Evolutionary conservation across 495 filamentous ascomycete species (phyloP).

Genomic region (Polyplosphaeria fusca): DNA sequence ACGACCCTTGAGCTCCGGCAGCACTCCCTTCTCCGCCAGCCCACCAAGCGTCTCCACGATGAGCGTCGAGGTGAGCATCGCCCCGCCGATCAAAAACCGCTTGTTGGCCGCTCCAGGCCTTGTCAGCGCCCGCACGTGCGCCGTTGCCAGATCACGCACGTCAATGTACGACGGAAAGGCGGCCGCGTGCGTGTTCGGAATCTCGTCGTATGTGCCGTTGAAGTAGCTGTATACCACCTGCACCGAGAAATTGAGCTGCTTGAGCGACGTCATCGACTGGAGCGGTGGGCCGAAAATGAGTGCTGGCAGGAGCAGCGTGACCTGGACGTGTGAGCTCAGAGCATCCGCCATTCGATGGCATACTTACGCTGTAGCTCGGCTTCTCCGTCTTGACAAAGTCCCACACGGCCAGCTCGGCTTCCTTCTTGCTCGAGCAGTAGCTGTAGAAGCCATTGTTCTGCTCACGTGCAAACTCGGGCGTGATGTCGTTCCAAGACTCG

Average conservation of each 20-base stretch:
- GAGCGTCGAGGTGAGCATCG: slow-evolving; percentile 27
- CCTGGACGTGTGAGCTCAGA: too few relatives aligned
- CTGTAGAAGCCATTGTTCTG: slow-evolving; percentile 33
- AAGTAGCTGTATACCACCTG: slow-evolving; percentile 39
- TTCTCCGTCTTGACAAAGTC: slow-evolving; percentile 36
- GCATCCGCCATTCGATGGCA: too few relatives aligned
- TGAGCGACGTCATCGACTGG: slow-evolving; percentile 29
- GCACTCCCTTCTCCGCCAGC: slow-evolving; percentile 10
- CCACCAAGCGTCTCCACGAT: slow-evolving; percentile 36
- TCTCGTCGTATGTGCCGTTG: slow-evolving; percentile 36
- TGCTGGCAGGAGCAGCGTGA: slow-evolving; percentile 33
- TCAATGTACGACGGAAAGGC: slow-evolving; percentile 40
- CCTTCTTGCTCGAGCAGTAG: slow-evolving; percentile 41
- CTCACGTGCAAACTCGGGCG: slow-evolving; percentile 31
- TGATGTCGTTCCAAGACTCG: slow-evolving; percentile 38
- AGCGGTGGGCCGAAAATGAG: slow-evolving; percentile 38
- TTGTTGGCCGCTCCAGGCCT: slow-evolving; percentile 30
- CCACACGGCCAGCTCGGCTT: slow-evolving; percentile 40
- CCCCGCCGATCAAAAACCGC: slow-evolving; percentile 33
- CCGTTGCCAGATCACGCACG: slow-evolving; percentile 37
- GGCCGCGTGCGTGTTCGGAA: slow-evolving; percentile 33
- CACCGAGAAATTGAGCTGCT: slow-evolving; percentile 38
- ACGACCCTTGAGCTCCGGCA: slow-evolving; percentile 37
- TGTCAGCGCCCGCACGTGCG: slow-evolving; percentile 38
- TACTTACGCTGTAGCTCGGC: slow-evolving; percentile 24